Percentiles rank a stretch among this genome's conserved stretches.
Evolutionary conservation across 2,329 filamentous ascomycete species (phyloP).

Genomic region (Fusarium oxysporum): DNA sequence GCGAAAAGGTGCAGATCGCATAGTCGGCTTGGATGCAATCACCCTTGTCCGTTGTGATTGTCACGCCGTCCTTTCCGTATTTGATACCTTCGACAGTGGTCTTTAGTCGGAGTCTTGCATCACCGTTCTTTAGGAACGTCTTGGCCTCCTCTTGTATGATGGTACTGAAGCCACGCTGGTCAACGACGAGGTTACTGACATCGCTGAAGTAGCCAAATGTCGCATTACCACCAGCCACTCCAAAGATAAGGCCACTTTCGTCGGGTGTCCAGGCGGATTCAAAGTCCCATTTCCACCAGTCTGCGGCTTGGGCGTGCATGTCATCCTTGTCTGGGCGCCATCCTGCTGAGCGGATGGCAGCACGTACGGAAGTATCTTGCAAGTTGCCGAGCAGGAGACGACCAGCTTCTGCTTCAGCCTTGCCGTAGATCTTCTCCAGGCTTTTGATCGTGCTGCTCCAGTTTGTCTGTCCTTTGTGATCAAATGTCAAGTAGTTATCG

Average conservation of each 20-base stretch:
- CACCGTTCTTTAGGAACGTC: conserved; percentile 66
- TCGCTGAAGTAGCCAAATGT: conserved; percentile 73
- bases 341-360: conserved; percentile 68
- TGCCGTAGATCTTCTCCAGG: conserved; percentile 60
- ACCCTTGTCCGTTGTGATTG: conserved; percentile 63
- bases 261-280: conserved; percentile 69
- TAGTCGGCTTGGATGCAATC: conserved; percentile 68
- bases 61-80: conserved; percentile 65
- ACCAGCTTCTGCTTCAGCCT: conserved; percentile 65
- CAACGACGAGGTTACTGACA: conserved; percentile 70
- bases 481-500: conserved; percentile 68
- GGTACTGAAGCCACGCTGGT: conserved; percentile 70
- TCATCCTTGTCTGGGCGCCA: conserved; percentile 68
- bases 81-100: conserved; percentile 66
- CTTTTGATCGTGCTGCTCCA: conserved; percentile 63
- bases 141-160: conserved; percentile 68
- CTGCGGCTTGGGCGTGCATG: conserved; percentile 64
- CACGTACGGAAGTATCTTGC: conserved; percentile 70
- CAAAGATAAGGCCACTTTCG: conserved; percentile 65
- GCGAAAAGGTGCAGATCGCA: conserved; percentile 74
- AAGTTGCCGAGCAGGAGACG: conserved; percentile 67
- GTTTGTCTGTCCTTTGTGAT: conserved; percentile 65
- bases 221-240: conserved; percentile 67
- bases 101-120: conserved; percentile 67
- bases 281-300: conserved; percentile 70